These are phyloP conservation scores for Emmonsia crescens DNA, from an alignment of 2,329 filamentous ascomycete species.

Conservation along the genomic window DNA sequence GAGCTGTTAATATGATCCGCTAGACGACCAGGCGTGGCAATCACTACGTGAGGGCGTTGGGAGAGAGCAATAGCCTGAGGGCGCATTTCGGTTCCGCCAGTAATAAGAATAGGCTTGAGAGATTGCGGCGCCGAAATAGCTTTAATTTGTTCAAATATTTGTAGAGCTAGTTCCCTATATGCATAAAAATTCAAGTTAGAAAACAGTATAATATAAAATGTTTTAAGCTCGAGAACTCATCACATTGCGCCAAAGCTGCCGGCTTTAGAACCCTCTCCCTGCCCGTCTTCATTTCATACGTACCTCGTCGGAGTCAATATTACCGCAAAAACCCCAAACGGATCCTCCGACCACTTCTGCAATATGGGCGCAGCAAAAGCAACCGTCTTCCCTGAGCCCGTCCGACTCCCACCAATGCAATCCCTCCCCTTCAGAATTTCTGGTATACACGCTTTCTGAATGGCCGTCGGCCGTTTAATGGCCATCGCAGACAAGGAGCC, in stretches of 20 bases:
- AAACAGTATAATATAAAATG: background rate
- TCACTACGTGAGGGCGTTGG: slow-evolving; percentile 76
- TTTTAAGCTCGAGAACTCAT: background rate
- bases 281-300: slow-evolving; percentile 3
- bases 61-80: slow-evolving; percentile 76
- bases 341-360: slow-evolving; percentile 87
- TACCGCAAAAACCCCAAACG: slow-evolving; percentile 79
- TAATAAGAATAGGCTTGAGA: slow-evolving; percentile 80
- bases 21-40: slow-evolving; percentile 84
- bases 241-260: background rate
- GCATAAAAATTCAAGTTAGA: background rate
- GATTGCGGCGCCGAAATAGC: slow-evolving; percentile 81
- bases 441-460: slow-evolving; percentile 87
- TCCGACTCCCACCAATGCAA: slow-evolving; percentile 88
- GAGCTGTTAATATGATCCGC: slow-evolving; percentile 90
- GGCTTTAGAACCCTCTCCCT: background rate
- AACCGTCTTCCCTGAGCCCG: slow-evolving; percentile 94
- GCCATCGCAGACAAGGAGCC: slow-evolving; percentile 65
- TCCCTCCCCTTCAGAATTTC: slow-evolving; percentile 84
- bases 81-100: slow-evolving; percentile 86
- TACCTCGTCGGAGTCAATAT: slow-evolving; percentile 79
- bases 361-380: slow-evolving; percentile 91
- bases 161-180: slow-evolving; percentile 71
- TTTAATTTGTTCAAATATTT: slow-evolving; percentile 93
- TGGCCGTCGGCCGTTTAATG: slow-evolving; percentile 79